Evolutionary conservation across 108 stramenopile genomes (phyloP).

Genomic region (Stephanodiscus minutulus): DNA sequence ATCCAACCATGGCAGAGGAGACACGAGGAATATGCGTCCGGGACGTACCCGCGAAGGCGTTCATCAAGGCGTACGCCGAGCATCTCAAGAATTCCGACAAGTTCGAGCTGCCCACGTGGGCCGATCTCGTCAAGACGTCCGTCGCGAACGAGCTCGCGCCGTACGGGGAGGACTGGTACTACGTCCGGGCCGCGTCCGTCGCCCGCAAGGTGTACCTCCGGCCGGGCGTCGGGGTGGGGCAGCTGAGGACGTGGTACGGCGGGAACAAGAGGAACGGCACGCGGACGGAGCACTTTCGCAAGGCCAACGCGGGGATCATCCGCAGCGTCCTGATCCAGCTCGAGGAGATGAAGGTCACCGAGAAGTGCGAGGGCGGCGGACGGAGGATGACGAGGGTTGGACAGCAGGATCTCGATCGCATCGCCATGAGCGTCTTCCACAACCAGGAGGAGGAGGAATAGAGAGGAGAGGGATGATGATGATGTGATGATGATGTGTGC

Average conservation of each 20-base stretch:
- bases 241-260: slow-evolving; percentile 96
- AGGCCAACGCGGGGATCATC: slow-evolving; percentile 93
- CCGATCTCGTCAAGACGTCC: slow-evolving; percentile 97
- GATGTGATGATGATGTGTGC: neutral
- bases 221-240: slow-evolving; percentile 96
- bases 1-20: slow-evolving; percentile 71
- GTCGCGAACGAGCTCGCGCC: slow-evolving; percentile 98
- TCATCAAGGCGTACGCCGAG: slow-evolving; percentile 95
- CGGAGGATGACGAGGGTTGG: slow-evolving; percentile 93
- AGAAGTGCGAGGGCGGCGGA: slow-evolving; percentile 84
- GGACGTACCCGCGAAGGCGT: slow-evolving; percentile 87
- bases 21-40: slow-evolving; percentile 89
- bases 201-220: slow-evolving; percentile 98
- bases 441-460: slow-evolving; percentile 58
- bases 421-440: slow-evolving; percentile 91
- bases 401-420: slow-evolving; percentile 99
- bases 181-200: slow-evolving; percentile 98
- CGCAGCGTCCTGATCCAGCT: slow-evolving; percentile 93
- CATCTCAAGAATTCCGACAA: slow-evolving; percentile 99
- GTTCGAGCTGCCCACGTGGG: slow-evolving; percentile 98
- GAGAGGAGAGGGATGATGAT: neutral
- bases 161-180: slow-evolving; percentile 99
- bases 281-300: slow-evolving; percentile 92
- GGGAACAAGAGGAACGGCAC: slow-evolving; percentile 90
- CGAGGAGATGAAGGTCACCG: slow-evolving; percentile 94